A percentile compares a stretch with the other conserved stretches of the same genome.
Conservation (phyloP, 805 yeast genomes). For the Yarrowia bubula region DNA sequence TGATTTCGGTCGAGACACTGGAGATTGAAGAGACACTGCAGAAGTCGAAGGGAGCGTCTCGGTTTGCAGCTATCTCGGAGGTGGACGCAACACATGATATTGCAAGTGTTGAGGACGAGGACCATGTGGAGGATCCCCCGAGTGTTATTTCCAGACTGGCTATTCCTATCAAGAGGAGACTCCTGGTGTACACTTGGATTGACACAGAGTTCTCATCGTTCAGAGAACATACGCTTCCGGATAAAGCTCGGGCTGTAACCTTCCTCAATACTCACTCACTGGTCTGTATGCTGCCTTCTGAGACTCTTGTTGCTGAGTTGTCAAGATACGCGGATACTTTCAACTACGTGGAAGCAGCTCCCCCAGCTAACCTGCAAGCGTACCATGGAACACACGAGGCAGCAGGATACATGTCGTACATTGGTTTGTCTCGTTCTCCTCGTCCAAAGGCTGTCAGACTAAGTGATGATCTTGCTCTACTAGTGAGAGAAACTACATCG, state of each 20-base stretch:
- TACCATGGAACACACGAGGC: conserved; percentile 9
- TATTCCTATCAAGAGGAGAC: conserved; percentile 33
- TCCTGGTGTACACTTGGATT: conserved; percentile 36
- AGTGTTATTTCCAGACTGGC: conserved; percentile 36
- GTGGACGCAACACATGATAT: conserved; percentile 19
- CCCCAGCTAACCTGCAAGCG: neutral
- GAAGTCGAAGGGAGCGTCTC: conserved; percentile 40
- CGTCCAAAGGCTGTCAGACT: conserved; percentile 6
- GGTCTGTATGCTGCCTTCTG: conserved; percentile 35
- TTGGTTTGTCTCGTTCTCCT: conserved; percentile 19
- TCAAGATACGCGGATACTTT: conserved; percentile 1
- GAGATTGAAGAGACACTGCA: conserved; percentile 38
- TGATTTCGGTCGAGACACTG: conserved; percentile 39
- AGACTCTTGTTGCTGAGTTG: conserved; percentile 33
- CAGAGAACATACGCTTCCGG: conserved; percentile 36
- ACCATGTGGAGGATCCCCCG: neutral
- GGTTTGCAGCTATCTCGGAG: conserved; percentile 33
- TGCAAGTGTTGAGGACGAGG: neutral
- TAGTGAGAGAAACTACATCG: conserved; percentile 15
- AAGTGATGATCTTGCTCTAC: neutral
- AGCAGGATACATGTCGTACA: conserved; percentile 11
- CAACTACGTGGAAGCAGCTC: neutral
- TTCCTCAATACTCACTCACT: conserved; percentile 32
- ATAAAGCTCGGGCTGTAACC: conserved; percentile 34
- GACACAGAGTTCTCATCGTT: conserved; percentile 37